Conservation (phyloP, 805 yeast species). For the Starmera pachycereana region DNA sequence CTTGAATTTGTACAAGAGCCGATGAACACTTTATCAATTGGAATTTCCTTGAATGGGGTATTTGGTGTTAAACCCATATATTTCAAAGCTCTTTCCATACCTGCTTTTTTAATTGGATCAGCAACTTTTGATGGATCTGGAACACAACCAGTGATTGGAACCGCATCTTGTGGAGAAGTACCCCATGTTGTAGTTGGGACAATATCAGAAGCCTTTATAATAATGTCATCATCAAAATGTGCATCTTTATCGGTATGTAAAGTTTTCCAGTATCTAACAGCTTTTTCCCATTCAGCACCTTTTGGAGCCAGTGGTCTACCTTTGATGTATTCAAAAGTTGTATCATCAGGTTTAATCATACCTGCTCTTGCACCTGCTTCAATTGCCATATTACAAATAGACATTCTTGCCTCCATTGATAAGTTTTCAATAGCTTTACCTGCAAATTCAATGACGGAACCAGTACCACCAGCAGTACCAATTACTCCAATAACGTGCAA, state of each 20-base stretch:
- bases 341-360: conserved; percentile 94
- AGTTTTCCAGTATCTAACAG: conserved; percentile 83
- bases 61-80: conserved; percentile 90
- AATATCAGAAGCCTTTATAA: conserved; percentile 73
- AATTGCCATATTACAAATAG: conserved; percentile 98
- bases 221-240: conserved; percentile 72
- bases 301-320: conserved; percentile 93
- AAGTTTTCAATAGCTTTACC: conserved; percentile 88
- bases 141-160: conserved; percentile 82
- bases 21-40: conserved; percentile 88
- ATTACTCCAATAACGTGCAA: conserved; percentile 92
- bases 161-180: conserved; percentile 97
- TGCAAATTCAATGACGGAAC: conserved; percentile 91
- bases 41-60: conserved; percentile 63
- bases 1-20: conserved; percentile 98
- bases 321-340: conserved; percentile 78
- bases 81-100: conserved; percentile 83
- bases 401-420: conserved; percentile 97
- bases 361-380: conserved; percentile 99
- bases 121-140: conserved; percentile 77
- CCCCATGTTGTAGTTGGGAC: conserved; percentile 99
- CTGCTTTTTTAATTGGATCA: conserved; percentile 68
- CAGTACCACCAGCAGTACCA: conserved; percentile 99
- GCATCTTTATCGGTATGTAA: conserved; percentile 87
- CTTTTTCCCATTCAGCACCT: conserved; percentile 94